Evolutionary conservation across 441 rosid species (phyloP), one percentile per base, ranked within the genome.

Genomic region (Mallotus japonicus): DNA sequence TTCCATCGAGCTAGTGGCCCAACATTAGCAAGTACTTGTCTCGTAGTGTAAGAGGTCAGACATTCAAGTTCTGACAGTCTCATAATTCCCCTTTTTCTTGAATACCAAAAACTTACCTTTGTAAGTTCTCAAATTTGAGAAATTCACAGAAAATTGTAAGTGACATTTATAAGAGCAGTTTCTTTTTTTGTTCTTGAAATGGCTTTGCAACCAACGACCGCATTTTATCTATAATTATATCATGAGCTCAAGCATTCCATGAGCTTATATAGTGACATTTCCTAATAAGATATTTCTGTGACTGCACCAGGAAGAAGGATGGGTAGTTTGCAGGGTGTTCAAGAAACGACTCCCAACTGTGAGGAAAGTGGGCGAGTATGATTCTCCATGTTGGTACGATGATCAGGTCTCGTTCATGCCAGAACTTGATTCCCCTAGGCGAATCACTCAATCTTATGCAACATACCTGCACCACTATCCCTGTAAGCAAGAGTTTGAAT

Each of bases 281-380:
- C 1, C 62, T 75, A 60, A 75, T 60, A 46, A 60, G 42, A 61
- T 51, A 59, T 20, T 19, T 10, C 22, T 76, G 67, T 24, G 19
- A 62, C 16, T 70, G 62, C 76, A 70, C 56, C 96, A 96, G 89
- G 99, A 96, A 87, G 99, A 96, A 87, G 98, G 99, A 80, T 96
- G 98, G 98, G 99, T 81, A 55, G 99, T 96, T 14, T 96, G 99
- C 65, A 88, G 99, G 84, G 99, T 92, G 65, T 96, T 96, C 89
- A 96, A 93, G 92, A 96, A 96, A 80, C 75, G 91, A 81, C 55
- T 92, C 76, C 80, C 99, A 28, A 78, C 95, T 3, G 81, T 89
- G 72, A 75, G 89, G 54, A 88, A 86, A 84, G 69, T 90, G 74
- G 84, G 92, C 28, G 98, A 93, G 16, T 92, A 88, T 32, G 97